Evolutionary conservation across 2,329 filamentous ascomycete genomes (phyloP), one percentile per base, ranked within the genome.

Genomic region (Septoria petroselini): DNA sequence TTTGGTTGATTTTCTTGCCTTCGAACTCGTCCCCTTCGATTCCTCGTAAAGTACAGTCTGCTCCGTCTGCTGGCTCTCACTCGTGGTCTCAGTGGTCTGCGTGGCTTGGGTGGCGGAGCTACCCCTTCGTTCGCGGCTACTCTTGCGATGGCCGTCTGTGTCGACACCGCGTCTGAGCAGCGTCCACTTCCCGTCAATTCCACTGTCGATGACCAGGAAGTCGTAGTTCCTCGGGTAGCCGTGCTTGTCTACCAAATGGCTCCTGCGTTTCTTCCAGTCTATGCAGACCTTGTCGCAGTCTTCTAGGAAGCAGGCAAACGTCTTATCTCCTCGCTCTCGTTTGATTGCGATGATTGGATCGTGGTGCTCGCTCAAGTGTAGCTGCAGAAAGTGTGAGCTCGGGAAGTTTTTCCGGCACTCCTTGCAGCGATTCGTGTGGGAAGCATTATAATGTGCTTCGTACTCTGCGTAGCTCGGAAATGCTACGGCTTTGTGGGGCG

Each of bases 211-310:
- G 44, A 97, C 81, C 41, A 83, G 82, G 62, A 94, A 95, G 69
- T 94, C 91, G 71, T 90, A 95, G 62, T 88, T 86, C 71, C 76
- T 62, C 1, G 91, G 91, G 65, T 93, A 98, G 71, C 85, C 79
- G 70, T 98, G 93, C 72, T 95, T 96, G 74, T 95, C 91, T 59
- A 95, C 88, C 58, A 95, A 76, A 73, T 98, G 91, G 67, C 88
- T 81, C 27, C 88, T 80, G 37, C 93, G 81, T 70, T 95, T 97
- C 63, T 88, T 83, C 23, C 86, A 83, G 3, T 87, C 90, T 48
- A 81, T 82, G 71, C 91, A 96, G 66, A 89, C 84, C 58, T 86
- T 81, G 52, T 93, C 88, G 68, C 93, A 98, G 41, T 79, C 84
- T 64, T 95, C 86, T 5, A 96, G 83, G 63, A 97, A 94, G 71